phyloP scores from a whole-genome alignment of 2,329 filamentous ascomycete species.

The Monosporascus sp. region DNA sequence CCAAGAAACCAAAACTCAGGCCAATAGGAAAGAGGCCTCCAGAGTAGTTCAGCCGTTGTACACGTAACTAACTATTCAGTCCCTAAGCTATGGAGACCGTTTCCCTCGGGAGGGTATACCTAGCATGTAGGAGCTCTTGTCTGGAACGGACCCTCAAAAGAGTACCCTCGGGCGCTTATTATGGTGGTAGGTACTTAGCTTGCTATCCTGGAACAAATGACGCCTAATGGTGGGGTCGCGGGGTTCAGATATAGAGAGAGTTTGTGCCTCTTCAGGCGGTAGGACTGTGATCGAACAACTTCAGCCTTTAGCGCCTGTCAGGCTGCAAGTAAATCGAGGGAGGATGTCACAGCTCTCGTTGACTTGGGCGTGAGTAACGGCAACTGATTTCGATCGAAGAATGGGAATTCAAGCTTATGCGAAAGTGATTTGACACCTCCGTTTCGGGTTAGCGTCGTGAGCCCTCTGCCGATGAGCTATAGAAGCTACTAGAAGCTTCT shows the following conservation, averaged over 20 bases:
- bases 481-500: conserved; percentile 31
- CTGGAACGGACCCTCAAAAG: no score
- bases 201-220: conserved; percentile 1
- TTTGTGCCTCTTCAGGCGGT: not conserved
- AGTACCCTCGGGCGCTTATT: no score
- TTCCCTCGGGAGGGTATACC: no score
- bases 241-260: conserved; percentile 4
- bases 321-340: not conserved
- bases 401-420: no score
- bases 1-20: not conserved
- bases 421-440: no score
- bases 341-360: no score
- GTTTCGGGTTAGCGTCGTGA: no score
- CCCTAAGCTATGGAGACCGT: no score
- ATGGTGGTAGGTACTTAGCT: no score
- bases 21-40: not conserved
- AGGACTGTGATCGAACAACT: not conserved
- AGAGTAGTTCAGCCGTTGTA: not conserved
- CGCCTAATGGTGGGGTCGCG: conserved; percentile 17
- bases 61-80: no score
- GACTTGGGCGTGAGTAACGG: no score
- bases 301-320: not conserved
- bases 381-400: no score
- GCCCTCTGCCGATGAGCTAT: conserved; percentile 1
- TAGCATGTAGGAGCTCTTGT: not conserved